Evolutionary conservation across 768 basidiomycete species (phyloP), one percentile per base, ranked within the genome.

Genomic region (Naganishia vishniacii): DNA sequence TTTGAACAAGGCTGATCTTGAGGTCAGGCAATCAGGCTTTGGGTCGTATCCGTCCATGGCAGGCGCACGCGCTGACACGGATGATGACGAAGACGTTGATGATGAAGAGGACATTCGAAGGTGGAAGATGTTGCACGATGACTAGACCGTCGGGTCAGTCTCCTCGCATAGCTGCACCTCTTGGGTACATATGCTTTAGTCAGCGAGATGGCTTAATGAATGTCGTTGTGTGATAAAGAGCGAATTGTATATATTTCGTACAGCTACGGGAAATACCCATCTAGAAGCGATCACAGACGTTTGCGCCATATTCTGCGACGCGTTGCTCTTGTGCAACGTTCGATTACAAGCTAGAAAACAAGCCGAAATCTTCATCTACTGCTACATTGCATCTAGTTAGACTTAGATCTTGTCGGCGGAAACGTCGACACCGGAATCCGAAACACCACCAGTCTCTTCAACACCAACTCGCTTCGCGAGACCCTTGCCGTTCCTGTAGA

Each of bases 401-500:
- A 11, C 31, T 20, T 48, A 62, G 61, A 51, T 63, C 71, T 74
- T 74, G 58, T 72, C 65, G 64, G 73, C 73, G 46, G 68, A 67
- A 70, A 77, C 72, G 67, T 86, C 86, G 59, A 88, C 78, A 71
- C 87, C 86, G 25, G 86, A 87, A 78, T 88, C 87, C 64, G 81
- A 84, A 26, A 77, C 69, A 16, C 80, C 80, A 37, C 75, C 81
- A 59, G 78, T 79, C 65, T 88, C 86, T 70, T 87, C 84, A 46
- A 85, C 82, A 8, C 87, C 85, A 67, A 84, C 83, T 71, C 82
- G 80, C 66, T 85, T 79, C 48, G 91, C 89, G 44, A 91, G 77
- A 65, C 94, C 94, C 42, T 80, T 70, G 4, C 87, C 84, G 71
- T 97, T 88, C 83, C 71, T 74, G 73, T 68, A 77, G 70, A 77